Base-by-base conservation (phyloP, 495 filamentous ascomycete genomes). In the Rusavskia elegans region DNA sequence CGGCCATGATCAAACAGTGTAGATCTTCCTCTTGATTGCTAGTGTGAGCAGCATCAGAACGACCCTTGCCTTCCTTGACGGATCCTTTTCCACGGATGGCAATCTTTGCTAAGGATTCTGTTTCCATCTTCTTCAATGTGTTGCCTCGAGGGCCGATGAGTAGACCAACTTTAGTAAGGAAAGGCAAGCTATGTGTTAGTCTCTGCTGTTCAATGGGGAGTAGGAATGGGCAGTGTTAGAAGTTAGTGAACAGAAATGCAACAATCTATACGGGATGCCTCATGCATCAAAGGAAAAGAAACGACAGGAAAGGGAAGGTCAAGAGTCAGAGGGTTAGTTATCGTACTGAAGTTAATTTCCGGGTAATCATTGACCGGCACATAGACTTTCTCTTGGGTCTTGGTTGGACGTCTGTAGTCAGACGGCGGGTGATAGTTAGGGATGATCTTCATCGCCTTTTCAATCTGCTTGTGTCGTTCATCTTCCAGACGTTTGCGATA, bases 311-410 rank as follows among this genome's bases (percentile, higher is more conserved):
- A 63, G 62, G 66, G 68, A 68, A 73, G 64, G 78, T 84, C 77
- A 84, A 75, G 79, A 79, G 82, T 85, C 83, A 86, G 83, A 88
- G 86, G 89, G 88, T 94, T 94, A 93, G 88, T 82, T 85, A 89
- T 90, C 89, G 86, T 95, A 98, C 92, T 97, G 87, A 97, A 99
- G 85, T 99, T 99, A 85, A 99, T 96, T 71, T 97, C 93, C 77
- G 93, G 93, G 73, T 99, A 99, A 71, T 99, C 93, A 82, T 97
- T 97, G 73, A 98, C 92, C 63, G 92, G 92, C 64, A 98, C 92
- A 68, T 98, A 98, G 81, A 98, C 90, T 79, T 97, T 98, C 80
- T 98, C 92, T 70, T 96, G 89, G 62, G 92, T 96, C 85, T 97
- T 98, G 62, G 89, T 94, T 37, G 92, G 92, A 51, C 92, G 87